Conservation (phyloP, 2,329 filamentous ascomycete genomes). For the Ampelomyces quisqualis region DNA sequence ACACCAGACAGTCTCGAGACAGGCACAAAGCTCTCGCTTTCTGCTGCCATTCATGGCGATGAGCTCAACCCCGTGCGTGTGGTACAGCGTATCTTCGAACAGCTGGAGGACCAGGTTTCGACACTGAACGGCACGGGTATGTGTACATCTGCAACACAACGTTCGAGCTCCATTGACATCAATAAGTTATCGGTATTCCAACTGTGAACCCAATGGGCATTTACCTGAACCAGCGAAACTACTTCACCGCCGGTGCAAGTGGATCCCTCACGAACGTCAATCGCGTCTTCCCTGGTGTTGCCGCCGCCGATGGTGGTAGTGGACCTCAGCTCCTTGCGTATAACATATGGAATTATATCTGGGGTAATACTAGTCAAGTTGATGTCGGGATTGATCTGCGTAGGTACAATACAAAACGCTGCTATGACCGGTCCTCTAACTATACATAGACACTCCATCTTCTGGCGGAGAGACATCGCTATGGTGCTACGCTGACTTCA, state of each 20-base stretch:
- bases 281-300: conserved; percentile 36
- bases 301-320: conserved; percentile 27
- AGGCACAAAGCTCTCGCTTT: conserved; percentile 42
- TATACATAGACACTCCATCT: conserved; percentile 36
- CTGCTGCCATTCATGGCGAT: conserved; percentile 44
- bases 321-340: conserved; percentile 32
- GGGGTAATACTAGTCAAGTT: conserved; percentile 43
- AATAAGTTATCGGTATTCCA: conserved; percentile 42
- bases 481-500: conserved; percentile 46
- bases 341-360: conserved; percentile 45
- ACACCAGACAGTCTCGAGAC: conserved; percentile 39
- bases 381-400: conserved; percentile 44
- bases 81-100: conserved; percentile 40
- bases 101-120: conserved; percentile 29
- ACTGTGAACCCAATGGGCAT: conserved; percentile 45
- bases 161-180: conserved; percentile 6
- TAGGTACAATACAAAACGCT: conserved; percentile 6
- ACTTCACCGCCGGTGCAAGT: conserved; percentile 35
- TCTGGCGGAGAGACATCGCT: conserved; percentile 42
- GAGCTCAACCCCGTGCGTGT: conserved; percentile 44
- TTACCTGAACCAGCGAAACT: conserved; percentile 44
- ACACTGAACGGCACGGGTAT: conserved; percentile 42
- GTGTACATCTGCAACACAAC: not conserved
- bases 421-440: not conserved
- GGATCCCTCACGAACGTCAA: conserved; percentile 42